These are phyloP conservation scores for Ambrosia artemisiifolia DNA, from an alignment of 129 eudicot species.

Conservation along the genomic window DNA sequence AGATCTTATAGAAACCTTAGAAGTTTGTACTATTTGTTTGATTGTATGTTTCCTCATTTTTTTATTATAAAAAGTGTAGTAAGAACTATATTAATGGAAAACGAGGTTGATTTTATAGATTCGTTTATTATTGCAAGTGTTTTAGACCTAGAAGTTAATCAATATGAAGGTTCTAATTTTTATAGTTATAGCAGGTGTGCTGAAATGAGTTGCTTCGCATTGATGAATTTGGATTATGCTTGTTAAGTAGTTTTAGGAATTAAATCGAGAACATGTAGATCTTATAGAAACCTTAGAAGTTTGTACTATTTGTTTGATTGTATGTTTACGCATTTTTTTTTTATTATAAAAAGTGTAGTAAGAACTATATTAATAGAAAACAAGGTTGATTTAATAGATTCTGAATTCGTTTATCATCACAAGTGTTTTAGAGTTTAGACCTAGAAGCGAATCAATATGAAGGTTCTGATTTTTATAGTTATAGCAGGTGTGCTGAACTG, in stretches of 20 bases:
- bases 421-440: not conserved
- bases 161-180: not conserved
- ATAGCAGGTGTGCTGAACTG: not conserved
- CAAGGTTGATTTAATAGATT: too few relatives aligned
- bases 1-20: too few relatives aligned
- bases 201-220: not conserved
- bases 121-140: not conserved
- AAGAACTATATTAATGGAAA: too few relatives aligned
- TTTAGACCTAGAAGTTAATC: not conserved
- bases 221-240: not conserved
- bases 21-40: too few relatives aligned
- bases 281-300: too few relatives aligned
- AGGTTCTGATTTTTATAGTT: not conserved
- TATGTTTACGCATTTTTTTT: not conserved
- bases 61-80: too few relatives aligned
- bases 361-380: too few relatives aligned
- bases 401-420: not conserved
- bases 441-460: not conserved
- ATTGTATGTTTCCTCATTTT: too few relatives aligned
- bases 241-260: too few relatives aligned
- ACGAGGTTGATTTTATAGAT: not conserved
- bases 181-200: not conserved
- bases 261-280: too few relatives aligned
- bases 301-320: too few relatives aligned
- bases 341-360: too few relatives aligned